A percentile compares a stretch with the other conserved stretches of the same genome.
Conservation (phyloP, 2,329 filamentous ascomycete genomes). For the Orbilia javanica region DNA sequence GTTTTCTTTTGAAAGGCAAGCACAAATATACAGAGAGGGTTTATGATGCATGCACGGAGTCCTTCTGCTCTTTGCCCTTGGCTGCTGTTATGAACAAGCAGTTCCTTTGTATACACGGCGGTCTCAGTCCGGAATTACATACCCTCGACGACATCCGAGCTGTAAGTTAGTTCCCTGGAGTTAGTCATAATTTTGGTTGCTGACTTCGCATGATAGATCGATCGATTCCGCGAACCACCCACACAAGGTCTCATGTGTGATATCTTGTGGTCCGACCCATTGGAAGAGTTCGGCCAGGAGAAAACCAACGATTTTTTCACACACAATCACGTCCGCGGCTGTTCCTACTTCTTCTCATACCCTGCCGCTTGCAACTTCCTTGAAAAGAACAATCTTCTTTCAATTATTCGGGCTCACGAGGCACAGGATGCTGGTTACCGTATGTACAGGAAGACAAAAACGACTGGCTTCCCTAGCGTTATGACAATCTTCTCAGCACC, state of each 20-base stretch:
- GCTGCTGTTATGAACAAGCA: constrained; percentile 99
- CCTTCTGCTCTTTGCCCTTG: constrained; percentile 92
- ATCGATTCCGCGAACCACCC: constrained; percentile 96
- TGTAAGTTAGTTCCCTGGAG: constrained; percentile 69
- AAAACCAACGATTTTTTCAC: constrained; percentile 98
- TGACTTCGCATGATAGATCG: constrained; percentile 73
- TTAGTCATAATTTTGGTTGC: constrained; percentile 4
- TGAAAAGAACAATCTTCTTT: constrained; percentile 98
- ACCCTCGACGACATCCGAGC: constrained; percentile 93
- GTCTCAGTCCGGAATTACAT: constrained; percentile 93
- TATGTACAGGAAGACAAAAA: constrained; percentile 99
- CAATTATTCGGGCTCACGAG: constrained; percentile 96
- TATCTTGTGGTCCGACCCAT: constrained; percentile 96
- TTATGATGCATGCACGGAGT: constrained; percentile 98
- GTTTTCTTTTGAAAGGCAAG: constrained; percentile 68
- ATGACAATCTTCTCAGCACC: constrained; percentile 99
- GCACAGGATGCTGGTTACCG: constrained; percentile 98
- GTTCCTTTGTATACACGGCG: constrained; percentile 97
- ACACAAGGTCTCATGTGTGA: constrained; percentile 99
- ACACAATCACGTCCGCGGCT: constrained; percentile 97
- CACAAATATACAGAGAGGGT: constrained; percentile 98
- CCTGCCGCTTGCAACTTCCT: constrained; percentile 96
- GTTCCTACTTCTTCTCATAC: constrained; percentile 99
- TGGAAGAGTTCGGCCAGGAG: constrained; percentile 98
- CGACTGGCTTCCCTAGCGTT: constrained; percentile 97